Conservation (phyloP, 495 filamentous ascomycete species). For the Xylaria scruposa region DNA sequence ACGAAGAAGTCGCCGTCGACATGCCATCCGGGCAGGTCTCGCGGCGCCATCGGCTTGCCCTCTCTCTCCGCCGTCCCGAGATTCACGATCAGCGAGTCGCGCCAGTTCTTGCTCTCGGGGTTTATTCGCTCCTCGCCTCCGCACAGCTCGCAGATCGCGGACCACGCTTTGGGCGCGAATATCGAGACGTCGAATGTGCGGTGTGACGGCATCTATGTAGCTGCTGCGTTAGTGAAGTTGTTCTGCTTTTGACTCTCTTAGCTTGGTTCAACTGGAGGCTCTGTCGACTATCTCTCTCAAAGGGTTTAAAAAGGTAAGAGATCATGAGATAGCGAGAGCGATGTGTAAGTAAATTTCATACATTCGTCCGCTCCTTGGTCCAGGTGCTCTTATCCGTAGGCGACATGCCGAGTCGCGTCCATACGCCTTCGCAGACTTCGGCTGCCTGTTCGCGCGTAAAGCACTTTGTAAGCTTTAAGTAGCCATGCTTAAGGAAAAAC, state of each 20-base stretch:
- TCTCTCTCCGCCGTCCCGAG: constrained; percentile 65
- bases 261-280: background rate
- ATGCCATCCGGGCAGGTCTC: constrained; percentile 69
- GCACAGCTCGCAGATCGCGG: constrained; percentile 72
- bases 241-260: background rate
- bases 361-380: constrained; percentile 59
- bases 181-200: constrained; percentile 57
- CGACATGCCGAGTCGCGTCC: constrained; percentile 72
- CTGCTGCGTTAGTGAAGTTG: background rate
- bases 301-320: background rate
- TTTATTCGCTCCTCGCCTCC: constrained; percentile 67
- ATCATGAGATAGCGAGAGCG: background rate
- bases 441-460: constrained; percentile 69
- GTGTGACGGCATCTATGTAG: constrained; percentile 67
- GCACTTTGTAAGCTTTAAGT: constrained; percentile 63
- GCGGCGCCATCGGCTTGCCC: constrained; percentile 54
- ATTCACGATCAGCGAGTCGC: constrained; percentile 76
- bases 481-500: constrained; percentile 72
- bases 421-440: constrained; percentile 63
- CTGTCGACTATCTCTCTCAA: background rate
- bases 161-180: constrained; percentile 73
- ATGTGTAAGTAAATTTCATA: background rate
- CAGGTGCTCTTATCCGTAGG: constrained; percentile 73
- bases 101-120: constrained; percentile 61
- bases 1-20: constrained; percentile 81